A percentile compares a stretch with the other conserved stretches of the same genome.
Evolutionary conservation across 163 green algal species (phyloP).

Genomic region (Picocystis sp.): DNA sequence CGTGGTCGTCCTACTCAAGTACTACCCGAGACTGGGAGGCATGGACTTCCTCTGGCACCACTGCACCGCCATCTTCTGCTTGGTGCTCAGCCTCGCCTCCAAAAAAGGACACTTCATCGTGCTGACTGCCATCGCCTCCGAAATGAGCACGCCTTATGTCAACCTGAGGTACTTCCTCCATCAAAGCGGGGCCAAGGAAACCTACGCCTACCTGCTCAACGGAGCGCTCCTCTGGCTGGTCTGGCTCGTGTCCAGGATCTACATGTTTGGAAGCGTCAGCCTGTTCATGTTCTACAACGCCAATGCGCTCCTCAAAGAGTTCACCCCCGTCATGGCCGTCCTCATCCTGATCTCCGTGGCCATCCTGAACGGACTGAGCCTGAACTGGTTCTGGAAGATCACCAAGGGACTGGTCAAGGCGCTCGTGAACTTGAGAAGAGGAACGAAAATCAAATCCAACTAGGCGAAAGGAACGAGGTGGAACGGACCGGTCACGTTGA

Average conservation of each 20-base stretch:
- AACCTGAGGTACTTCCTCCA: conserved; percentile 33
- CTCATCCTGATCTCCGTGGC: neutral
- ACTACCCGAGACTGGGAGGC: too few species aligned
- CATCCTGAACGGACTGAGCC: conserved; percentile 27
- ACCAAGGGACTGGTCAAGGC: neutral
- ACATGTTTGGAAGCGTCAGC: conserved; percentile 16
- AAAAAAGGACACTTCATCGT: too few species aligned
- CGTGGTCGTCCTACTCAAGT: too few species aligned
- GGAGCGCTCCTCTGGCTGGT: conserved; percentile 19
- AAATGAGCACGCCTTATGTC: conserved; percentile 34
- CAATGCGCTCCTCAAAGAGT: conserved; percentile 5
- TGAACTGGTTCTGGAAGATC: conserved; percentile 34
- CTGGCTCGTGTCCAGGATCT: conserved; percentile 32
- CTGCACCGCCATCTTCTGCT: too few species aligned
- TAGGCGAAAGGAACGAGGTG: too few species aligned
- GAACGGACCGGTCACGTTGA: too few species aligned
- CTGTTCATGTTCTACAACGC: conserved; percentile 4
- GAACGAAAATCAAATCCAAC: too few species aligned
- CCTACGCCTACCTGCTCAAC: conserved; percentile 26
- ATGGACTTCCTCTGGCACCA: too few species aligned
- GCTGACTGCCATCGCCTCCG: conserved; percentile 1
- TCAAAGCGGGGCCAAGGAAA: conserved; percentile 12
- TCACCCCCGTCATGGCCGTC: conserved; percentile 9
- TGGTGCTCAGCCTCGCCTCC: too few species aligned
- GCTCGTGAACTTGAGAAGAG: too few species aligned